A percentile compares a stretch with the other conserved stretches of the same genome.
Conservation (phyloP, 2,329 filamentous ascomycete species). For the Phoma sp. region DNA sequence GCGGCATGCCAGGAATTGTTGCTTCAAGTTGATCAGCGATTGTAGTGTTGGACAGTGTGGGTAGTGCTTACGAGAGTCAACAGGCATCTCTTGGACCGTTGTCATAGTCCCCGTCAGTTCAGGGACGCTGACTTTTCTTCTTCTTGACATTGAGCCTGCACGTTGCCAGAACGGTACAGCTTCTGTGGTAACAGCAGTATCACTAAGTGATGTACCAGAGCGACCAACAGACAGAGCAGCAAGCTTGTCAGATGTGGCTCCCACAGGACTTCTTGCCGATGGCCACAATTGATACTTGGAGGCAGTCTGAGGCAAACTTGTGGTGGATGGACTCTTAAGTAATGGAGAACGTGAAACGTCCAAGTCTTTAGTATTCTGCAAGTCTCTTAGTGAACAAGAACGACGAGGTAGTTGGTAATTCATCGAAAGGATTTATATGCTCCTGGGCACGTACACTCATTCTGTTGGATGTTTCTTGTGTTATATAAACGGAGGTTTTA, state of each 20-base stretch:
- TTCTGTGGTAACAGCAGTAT: conserved; percentile 45
- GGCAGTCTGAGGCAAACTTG: conserved; percentile 30
- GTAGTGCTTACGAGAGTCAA: conserved; percentile 49
- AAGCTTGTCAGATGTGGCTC: conserved; percentile 39
- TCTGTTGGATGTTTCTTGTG: conserved; percentile 42
- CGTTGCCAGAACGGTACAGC: conserved; percentile 44
- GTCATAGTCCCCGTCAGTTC: conserved; percentile 48
- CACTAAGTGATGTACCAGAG: conserved; percentile 49
- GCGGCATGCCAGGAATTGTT: conserved; percentile 50
- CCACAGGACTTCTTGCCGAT: conserved; percentile 38
- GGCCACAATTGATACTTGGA: conserved; percentile 49
- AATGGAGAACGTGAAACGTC: conserved; percentile 21
- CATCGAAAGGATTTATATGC: conserved; percentile 33
- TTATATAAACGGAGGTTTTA: conserved; percentile 47
- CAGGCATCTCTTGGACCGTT: conserved; percentile 45
- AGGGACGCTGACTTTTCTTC: conserved; percentile 50
- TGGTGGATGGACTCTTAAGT: conserved; percentile 38
- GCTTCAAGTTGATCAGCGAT: conserved; percentile 34
- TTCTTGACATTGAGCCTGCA: conserved; percentile 46
- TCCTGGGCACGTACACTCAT: conserved; percentile 38
- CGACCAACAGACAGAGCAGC: conserved; percentile 47
- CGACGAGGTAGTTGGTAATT: conserved; percentile 41
- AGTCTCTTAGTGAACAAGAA: conserved; percentile 43
- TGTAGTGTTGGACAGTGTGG: neutral
- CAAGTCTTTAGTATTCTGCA: conserved; percentile 37